Evolutionary conservation across 345 rosid species (phyloP), one percentile per base, ranked within the genome.

Genomic region (Mallotus nudiflorus): DNA sequence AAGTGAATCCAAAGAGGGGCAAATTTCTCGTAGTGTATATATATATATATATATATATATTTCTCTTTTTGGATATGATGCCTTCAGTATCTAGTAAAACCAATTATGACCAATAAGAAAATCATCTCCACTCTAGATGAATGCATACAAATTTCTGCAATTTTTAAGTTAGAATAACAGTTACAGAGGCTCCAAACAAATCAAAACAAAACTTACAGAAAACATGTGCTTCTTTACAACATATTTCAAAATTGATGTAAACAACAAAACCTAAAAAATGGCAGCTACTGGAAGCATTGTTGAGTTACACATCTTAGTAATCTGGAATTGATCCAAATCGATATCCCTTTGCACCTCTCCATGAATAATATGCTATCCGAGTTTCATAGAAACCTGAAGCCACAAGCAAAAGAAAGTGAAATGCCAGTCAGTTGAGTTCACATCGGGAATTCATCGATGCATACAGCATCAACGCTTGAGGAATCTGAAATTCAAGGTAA

Each of bases 341-440:
- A 75, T 87, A 88, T 37, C 97, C 98, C 59, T 81, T 80, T 8
- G 83, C 90, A 22, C 97, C 98, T 81, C 92, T 88, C 96, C 96
- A 93, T 28, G 94, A 83, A 58, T 93, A 93, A 79, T 93, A 93
- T 45, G 98, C 98, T 33, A 91, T 81, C 45, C 96, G 86, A 12
- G 90, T 91, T 82, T 93, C 97, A 28, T 93, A 91, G 64, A 91
- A 91, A 2, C 98, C 97, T 93, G 86, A 75, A 81, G 14, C 55
- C 37, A 71, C 9, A 48, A 55, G 5, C 14, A 49, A 60, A 60
- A 65, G 28, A 19, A 51, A 52, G 9, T 22, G 11, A 19, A 48
- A 20, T 15, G 22, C 4, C 10, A 16, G 55, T 65, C 39, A 27
- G 35, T 27, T 25, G 52, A 63, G 51, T 18, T 39, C 19, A n/a